These are phyloP conservation scores for Pisolithus tinctorius DNA, from an alignment of 768 basidiomycete species.

Conservation along the genomic window DNA sequence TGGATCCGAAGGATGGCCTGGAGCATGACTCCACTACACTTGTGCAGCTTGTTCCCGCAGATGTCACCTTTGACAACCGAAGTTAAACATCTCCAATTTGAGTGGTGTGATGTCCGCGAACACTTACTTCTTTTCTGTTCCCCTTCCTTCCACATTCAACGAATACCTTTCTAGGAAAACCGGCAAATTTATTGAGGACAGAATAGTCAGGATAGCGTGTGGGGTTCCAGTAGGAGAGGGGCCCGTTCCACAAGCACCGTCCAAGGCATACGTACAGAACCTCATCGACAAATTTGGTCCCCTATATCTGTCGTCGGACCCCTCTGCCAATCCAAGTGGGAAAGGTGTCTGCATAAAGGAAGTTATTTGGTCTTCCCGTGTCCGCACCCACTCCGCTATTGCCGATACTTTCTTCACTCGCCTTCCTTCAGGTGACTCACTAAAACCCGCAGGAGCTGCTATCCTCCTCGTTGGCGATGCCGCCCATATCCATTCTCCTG, in stretches of 20 bases:
- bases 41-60: slow-evolving; percentile 40
- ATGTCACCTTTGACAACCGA: slow-evolving; percentile 30
- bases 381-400: slow-evolving; percentile 38
- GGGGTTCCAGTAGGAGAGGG: slow-evolving; percentile 31
- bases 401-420: slow-evolving; percentile 34
- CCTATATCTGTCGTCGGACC: slow-evolving; percentile 25
- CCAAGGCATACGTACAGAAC: slow-evolving; percentile 37
- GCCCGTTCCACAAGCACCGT: slow-evolving; percentile 30
- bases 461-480: slow-evolving; percentile 38
- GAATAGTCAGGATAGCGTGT: slow-evolving; percentile 35
- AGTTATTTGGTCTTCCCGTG: slow-evolving; percentile 40
- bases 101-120: slow-evolving; percentile 20
- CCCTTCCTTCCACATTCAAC: slow-evolving; percentile 27
- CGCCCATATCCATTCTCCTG: slow-evolving; percentile 49
- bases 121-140: slow-evolving; percentile 30
- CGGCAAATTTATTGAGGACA: slow-evolving; percentile 5
- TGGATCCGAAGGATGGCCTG: slow-evolving; percentile 32
- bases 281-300: slow-evolving; percentile 37
- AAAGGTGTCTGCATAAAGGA: slow-evolving; percentile 29
- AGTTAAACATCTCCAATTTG: slow-evolving; percentile 1
- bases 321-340: slow-evolving; percentile 25
- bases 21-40: slow-evolving; percentile 23
- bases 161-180: slow-evolving; percentile 7
- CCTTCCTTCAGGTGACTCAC: slow-evolving; percentile 10
- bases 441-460: slow-evolving; percentile 8